Conservation (phyloP, 225 moss, liverwort and hornwort species). For the Anthoceros angustus region DNA sequence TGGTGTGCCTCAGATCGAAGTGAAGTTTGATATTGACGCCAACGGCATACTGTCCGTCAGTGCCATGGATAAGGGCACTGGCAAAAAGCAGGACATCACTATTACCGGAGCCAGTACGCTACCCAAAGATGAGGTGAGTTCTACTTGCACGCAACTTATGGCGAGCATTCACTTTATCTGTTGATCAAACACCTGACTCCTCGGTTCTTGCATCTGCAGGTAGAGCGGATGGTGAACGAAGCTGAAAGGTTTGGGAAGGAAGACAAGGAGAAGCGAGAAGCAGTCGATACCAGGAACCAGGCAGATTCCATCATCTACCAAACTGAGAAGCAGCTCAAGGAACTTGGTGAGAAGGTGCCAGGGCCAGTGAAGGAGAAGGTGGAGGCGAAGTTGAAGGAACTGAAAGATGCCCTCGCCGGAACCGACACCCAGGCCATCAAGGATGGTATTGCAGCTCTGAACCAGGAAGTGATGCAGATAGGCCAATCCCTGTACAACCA, state of each 20-base stretch:
- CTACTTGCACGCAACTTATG: not conserved
- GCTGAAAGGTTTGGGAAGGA: constrained; percentile 87
- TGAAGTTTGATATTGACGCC: constrained; percentile 81
- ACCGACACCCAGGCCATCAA: constrained; percentile 75
- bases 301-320: constrained; percentile 84
- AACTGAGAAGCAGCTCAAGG: constrained; percentile 88
- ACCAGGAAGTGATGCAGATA: constrained; percentile 91
- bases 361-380: constrained; percentile 67
- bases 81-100: constrained; percentile 92
- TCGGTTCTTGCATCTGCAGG: constrained; percentile 10
- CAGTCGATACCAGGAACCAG: constrained; percentile 85
- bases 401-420: constrained; percentile 57
- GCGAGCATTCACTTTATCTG: no score
- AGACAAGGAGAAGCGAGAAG: constrained; percentile 79
- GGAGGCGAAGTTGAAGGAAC: constrained; percentile 64
- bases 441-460: constrained; percentile 58
- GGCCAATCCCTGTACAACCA: constrained; percentile 85
- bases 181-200: no score
- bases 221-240: constrained; percentile 89
- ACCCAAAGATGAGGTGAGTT: constrained; percentile 63
- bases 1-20: constrained; percentile 91
- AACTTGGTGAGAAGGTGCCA: constrained; percentile 70
- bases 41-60: constrained; percentile 83
- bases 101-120: constrained; percentile 90
- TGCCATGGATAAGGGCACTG: constrained; percentile 79